Percentiles rank a stretch among this genome's conserved stretches.
Conservation (phyloP, 352 stramenopile species). For the Phytophthora pini region DNA sequence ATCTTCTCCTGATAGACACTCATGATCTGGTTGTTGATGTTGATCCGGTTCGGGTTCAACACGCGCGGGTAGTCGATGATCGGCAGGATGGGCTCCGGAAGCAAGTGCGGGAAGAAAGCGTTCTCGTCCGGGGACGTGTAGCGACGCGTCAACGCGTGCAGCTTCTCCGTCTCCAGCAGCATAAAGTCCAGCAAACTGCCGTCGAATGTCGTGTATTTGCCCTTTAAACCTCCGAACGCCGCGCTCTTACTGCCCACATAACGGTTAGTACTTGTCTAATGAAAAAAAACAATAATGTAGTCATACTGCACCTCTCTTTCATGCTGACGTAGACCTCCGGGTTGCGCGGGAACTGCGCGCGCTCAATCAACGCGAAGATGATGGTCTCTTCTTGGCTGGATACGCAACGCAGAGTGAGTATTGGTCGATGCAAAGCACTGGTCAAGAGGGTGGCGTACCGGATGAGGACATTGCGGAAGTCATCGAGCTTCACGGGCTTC, state of each 20-base stretch:
- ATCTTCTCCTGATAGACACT: slow-evolving; percentile 97
- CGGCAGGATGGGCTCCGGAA: slow-evolving; percentile 93
- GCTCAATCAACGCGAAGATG: slow-evolving; percentile 99
- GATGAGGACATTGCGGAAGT: slow-evolving; percentile 91
- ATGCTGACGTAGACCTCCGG: slow-evolving; percentile 94
- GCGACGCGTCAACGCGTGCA: slow-evolving; percentile 94
- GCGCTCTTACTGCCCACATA: slow-evolving; percentile 56
- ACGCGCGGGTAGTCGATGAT: slow-evolving; percentile 94
- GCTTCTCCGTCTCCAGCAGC: slow-evolving; percentile 96
- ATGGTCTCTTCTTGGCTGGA: slow-evolving; percentile 97
- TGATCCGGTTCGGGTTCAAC: slow-evolving; percentile 95
- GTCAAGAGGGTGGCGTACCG: slow-evolving; percentile 36
- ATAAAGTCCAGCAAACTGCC: slow-evolving; percentile 96
- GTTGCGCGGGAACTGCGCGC: slow-evolving; percentile 97
- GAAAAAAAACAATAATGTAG: slow-evolving; percentile 2
- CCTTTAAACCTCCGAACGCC: slow-evolving; percentile 79
- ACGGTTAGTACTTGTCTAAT: neutral
- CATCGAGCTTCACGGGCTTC: slow-evolving; percentile 82
- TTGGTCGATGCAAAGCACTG: neutral
- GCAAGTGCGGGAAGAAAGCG: slow-evolving; percentile 95
- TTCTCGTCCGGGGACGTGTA: slow-evolving; percentile 99
- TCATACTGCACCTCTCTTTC: slow-evolving; percentile 57
- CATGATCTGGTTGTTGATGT: slow-evolving; percentile 98
- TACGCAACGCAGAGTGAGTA: neutral
- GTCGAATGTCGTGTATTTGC: slow-evolving; percentile 87